Evolutionary conservation across 495 filamentous ascomycete species (phyloP).

Genomic region (Penicillium parvum): DNA sequence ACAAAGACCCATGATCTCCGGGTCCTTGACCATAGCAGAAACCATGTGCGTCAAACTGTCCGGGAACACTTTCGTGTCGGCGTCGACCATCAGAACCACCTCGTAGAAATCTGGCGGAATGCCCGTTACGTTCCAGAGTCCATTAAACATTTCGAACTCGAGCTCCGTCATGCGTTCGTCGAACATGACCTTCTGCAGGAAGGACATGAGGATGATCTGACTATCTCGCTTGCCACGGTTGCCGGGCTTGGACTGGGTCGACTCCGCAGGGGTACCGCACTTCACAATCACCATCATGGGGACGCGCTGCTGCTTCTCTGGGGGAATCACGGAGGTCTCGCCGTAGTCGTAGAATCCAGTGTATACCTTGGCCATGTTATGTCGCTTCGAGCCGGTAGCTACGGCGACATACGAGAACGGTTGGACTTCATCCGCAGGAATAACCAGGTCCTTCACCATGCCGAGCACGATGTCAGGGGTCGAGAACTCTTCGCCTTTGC

Average conservation of each 20-base stretch:
- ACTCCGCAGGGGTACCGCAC: conserved; percentile 87
- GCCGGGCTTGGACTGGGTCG: conserved; percentile 75
- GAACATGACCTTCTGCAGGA: conserved; percentile 99
- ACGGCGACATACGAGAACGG: conserved; percentile 96
- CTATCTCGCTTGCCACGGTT: conserved; percentile 98
- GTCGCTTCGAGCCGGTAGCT: conserved; percentile 89
- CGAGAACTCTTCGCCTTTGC: conserved; percentile 78
- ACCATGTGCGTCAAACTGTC: conserved; percentile 98
- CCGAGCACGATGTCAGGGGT: conserved; percentile 86
- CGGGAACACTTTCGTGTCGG: conserved; percentile 98
- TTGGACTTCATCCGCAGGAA: conserved; percentile 72
- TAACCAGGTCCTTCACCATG: conserved; percentile 91
- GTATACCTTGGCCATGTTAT: conserved; percentile 99
- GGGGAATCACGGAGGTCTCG: conserved; percentile 66
- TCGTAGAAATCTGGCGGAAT: conserved; percentile 98
- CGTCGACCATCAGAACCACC: conserved; percentile 96
- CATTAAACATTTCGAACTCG: conserved; percentile 99
- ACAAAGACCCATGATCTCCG: conserved; percentile 98
- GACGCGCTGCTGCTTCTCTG: conserved; percentile 93
- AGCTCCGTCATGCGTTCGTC: conserved; percentile 99
- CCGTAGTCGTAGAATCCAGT: conserved; percentile 98
- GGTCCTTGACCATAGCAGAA: conserved; percentile 98
- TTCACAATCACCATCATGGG: conserved; percentile 98
- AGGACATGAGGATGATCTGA: conserved; percentile 99
- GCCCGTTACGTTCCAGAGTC: conserved; percentile 95